These are phyloP conservation scores for Diutina ranongensis DNA, from an alignment of 1,139 yeast species.

Conservation along the genomic window DNA sequence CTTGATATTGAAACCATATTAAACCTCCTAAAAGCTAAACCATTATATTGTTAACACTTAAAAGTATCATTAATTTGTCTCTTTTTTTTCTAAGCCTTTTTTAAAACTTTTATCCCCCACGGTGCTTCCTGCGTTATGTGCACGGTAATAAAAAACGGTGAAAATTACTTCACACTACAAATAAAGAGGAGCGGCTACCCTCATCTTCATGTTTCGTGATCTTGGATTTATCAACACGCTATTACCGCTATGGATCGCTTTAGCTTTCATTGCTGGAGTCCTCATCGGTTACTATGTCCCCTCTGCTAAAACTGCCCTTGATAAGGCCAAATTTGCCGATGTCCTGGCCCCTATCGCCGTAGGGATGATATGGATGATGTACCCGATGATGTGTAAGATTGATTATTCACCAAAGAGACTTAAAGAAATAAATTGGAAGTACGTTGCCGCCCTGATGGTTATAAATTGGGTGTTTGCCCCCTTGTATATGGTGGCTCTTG, in stretches of 20 bases:
- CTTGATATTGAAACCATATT: too few relatives aligned
- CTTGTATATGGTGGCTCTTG: slow-evolving; percentile 43
- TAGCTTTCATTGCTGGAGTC: slow-evolving; percentile 20
- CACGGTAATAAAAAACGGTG: too few relatives aligned
- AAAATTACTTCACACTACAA: too few relatives aligned
- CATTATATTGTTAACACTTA: too few relatives aligned
- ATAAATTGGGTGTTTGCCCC: slow-evolving; percentile 52
- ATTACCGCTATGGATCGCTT: slow-evolving; percentile 13
- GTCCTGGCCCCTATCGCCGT: slow-evolving; percentile 38
- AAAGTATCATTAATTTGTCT: too few relatives aligned
- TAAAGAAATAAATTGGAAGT: background rate
- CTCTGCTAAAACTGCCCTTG: slow-evolving; percentile 17
- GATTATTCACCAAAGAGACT: slow-evolving; percentile 11
- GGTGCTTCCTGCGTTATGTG: too few relatives aligned
- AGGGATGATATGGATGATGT: slow-evolving; percentile 47
- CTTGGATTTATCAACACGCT: slow-evolving; percentile 1
- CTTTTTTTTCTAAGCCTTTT: too few relatives aligned
- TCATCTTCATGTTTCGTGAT: slow-evolving; percentile 4
- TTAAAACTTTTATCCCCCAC: too few relatives aligned
- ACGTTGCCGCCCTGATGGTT: slow-evolving; percentile 24
- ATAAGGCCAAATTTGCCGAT: slow-evolving; percentile 16
- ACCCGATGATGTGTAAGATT: slow-evolving; percentile 45
- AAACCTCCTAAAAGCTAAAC: too few relatives aligned
- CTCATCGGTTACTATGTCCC: slow-evolving; percentile 24
- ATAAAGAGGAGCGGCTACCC: too few relatives aligned